A percentile compares a stretch with the other conserved stretches of the same genome.
Evolutionary conservation across 1,284 basidiomycete genomes (phyloP).

Genomic region (Ustilago trichophora): DNA sequence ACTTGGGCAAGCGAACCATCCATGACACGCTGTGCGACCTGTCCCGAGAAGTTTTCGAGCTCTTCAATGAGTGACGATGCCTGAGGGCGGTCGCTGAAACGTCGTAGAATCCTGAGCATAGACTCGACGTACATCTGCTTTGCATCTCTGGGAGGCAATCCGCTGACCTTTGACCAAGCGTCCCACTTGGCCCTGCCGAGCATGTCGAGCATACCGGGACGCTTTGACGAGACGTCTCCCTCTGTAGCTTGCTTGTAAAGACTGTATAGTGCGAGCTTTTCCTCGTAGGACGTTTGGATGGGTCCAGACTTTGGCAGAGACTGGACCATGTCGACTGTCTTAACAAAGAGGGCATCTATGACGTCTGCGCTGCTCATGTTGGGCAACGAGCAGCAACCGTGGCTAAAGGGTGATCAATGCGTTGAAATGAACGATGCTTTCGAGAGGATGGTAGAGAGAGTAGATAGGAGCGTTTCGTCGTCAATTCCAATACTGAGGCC

Average conservation of each 20-base stretch:
- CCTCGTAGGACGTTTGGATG: constrained; percentile 95
- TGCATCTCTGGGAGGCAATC: constrained; percentile 79
- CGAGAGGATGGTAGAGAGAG: too few species aligned
- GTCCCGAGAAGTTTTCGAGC: constrained; percentile 80
- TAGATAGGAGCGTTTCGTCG: too few species aligned
- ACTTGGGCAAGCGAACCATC: constrained; percentile 42
- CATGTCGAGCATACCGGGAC: constrained; percentile 92
- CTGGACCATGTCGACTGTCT: constrained; percentile 93
- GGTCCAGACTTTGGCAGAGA: constrained; percentile 88
- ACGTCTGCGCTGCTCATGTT: constrained; percentile 63
- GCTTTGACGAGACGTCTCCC: constrained; percentile 80
- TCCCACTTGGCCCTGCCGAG: constrained; percentile 96
- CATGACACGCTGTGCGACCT: constrained; percentile 75
- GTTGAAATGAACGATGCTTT: too few species aligned
- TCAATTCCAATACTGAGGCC: too few species aligned
- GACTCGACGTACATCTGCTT: constrained; percentile 90
- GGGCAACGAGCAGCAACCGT: constrained; percentile 1
- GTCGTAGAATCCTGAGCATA: constrained; percentile 81
- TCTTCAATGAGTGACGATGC: constrained; percentile 81
- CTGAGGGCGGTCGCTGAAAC: constrained; percentile 82
- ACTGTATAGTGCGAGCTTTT: constrained; percentile 88
- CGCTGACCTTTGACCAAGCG: constrained; percentile 90
- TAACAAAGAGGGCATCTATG: constrained; percentile 77
- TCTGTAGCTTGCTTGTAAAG: constrained; percentile 75
- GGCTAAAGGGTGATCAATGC: not conserved